Conservation (phyloP, 2,329 filamentous ascomycete genomes). For the Seiridium cupressi region DNA sequence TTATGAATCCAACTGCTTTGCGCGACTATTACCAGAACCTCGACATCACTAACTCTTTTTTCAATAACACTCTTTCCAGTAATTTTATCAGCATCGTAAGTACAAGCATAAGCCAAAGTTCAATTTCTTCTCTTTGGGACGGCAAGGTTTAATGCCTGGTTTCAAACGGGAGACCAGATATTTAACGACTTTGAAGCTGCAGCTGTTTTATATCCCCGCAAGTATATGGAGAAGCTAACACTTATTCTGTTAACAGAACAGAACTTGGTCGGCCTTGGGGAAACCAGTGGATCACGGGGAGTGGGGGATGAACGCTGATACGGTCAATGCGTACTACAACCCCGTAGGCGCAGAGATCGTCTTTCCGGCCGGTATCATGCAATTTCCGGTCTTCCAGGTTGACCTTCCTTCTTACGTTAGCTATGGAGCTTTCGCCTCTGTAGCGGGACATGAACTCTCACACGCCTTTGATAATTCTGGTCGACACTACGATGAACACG, state of each 20-base stretch:
- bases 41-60: slow-evolving; percentile 50
- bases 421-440: slow-evolving; percentile 62
- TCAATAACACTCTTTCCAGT: slow-evolving; percentile 52
- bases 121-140: no score
- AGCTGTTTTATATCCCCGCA: no score
- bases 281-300: slow-evolving; percentile 58
- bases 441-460: slow-evolving; percentile 63
- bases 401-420: slow-evolving; percentile 50
- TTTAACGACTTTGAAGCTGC: no score
- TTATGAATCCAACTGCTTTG: slow-evolving; percentile 53
- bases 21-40: slow-evolving; percentile 52
- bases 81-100: slow-evolving; percentile 37
- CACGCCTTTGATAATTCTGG: slow-evolving; percentile 67
- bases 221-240: no score
- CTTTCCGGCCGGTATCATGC: slow-evolving; percentile 66
- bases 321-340: slow-evolving; percentile 59
- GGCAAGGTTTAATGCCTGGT: no score
- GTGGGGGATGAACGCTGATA: slow-evolving; percentile 60
- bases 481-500: slow-evolving; percentile 60
- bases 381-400: slow-evolving; percentile 59
- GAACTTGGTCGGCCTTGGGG: slow-evolving; percentile 54
- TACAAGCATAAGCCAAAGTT: no score
- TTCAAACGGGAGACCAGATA: no score
- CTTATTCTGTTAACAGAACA: slow-evolving; percentile 14
- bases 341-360: slow-evolving; percentile 61